Conservation (phyloP, 2,329 filamentous ascomycete species). For the Fusarium domesticum region DNA sequence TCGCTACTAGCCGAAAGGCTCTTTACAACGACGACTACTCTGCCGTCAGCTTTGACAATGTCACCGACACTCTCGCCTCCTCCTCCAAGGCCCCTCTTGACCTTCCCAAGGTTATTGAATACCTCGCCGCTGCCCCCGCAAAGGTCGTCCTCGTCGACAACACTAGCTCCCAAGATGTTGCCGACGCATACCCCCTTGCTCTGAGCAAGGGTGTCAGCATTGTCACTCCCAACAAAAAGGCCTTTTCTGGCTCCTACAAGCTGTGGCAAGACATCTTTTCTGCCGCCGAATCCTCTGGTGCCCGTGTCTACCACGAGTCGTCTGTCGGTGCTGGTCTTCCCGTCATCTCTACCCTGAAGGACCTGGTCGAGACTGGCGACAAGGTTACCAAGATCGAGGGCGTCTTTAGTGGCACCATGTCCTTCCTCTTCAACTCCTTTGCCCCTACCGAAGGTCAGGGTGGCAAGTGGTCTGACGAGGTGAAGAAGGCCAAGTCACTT, state of each 20-base stretch:
- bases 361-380: constrained; percentile 92
- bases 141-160: constrained; percentile 90
- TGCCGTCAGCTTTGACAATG: constrained; percentile 58
- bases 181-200: constrained; percentile 77
- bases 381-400: constrained; percentile 90
- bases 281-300: constrained; percentile 65
- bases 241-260: constrained; percentile 76
- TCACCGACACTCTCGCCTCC: constrained; percentile 60
- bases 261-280: constrained; percentile 87
- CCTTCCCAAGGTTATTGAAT: constrained; percentile 69
- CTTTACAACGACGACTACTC: constrained; percentile 73
- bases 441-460: constrained; percentile 72
- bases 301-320: constrained; percentile 91
- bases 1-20: constrained; percentile 81
- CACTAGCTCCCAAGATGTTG: constrained; percentile 85
- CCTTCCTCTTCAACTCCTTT: constrained; percentile 97
- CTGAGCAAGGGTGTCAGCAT: constrained; percentile 80
- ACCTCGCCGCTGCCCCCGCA: constrained; percentile 72
- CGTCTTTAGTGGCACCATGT: constrained; percentile 97
- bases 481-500: constrained; percentile 85
- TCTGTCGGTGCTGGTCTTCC: constrained; percentile 92
- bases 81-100: constrained; percentile 64
- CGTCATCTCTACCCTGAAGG: constrained; percentile 88
- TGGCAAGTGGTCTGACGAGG: constrained; percentile 86
- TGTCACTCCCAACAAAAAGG: constrained; percentile 98